Base-by-base conservation (phyloP, 805 yeast species). In the Saccharomyces mikatae region DNA sequence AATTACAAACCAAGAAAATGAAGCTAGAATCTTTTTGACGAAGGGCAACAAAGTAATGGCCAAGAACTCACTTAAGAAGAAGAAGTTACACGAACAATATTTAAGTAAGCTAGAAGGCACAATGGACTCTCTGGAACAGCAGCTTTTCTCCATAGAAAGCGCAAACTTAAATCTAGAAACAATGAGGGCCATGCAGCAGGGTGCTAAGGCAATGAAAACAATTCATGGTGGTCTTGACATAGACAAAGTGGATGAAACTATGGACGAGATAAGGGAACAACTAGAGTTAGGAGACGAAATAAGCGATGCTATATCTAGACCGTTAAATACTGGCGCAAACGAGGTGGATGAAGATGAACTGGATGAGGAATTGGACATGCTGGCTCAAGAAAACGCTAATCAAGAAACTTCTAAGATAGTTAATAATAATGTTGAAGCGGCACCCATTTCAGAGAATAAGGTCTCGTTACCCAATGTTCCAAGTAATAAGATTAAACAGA, bases 101-200 rank as follows among this genome's bases (percentile, higher is more conserved):
- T 77, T 92, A 60, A 80, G 79, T 54, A 89, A 89, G 76, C 79
- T 90, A 55, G 89, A 88, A 66, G 84, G 87, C 58, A 97, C 91
- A 72, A 83, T 94, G 54, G 95, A 89, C 58, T 85, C 96, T 4
- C 75, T 94, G 58, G 97, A 92, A 71, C 83, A 89, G 51, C 97
- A 94, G 73, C 77, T 92, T 63, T 82, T 82, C 58, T 88, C 98
- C 21, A 88, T 94, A 56, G 99, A 94, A 73, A 81, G 86, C 52
- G 99, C 99, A 52, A 92, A 92, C 75, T 81, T 94, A 83, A 94
- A 94, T 77, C 77, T 89, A 72, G 99, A 94, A 74, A 94, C 99
- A 31, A 88, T 94, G 96, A 89, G 89, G 79, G 96, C 96, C 52
- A 94, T 94, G 98, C 87, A 92, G 72, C 96, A 89, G 71, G 98